Evolutionary conservation across 2,329 filamentous ascomycete species (phyloP).

Genomic region (Amphichorda felina): DNA sequence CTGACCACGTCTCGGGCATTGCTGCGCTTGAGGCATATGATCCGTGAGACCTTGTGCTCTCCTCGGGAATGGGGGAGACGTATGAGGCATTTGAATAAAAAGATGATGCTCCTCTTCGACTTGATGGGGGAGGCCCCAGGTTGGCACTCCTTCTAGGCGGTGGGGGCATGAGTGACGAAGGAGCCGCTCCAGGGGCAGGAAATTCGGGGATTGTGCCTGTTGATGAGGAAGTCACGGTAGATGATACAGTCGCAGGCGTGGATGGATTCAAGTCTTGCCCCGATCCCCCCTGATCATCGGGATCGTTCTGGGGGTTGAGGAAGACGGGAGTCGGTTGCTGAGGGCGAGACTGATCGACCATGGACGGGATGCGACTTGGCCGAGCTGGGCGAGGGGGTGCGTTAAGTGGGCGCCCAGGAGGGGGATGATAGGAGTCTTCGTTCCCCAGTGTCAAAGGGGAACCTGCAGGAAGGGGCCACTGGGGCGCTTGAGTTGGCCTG

Average conservation of each 20-base stretch:
- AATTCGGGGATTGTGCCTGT: slow-evolving; percentile 49
- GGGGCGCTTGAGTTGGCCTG: slow-evolving; percentile 37
- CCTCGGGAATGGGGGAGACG: slow-evolving; percentile 67
- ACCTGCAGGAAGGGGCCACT: slow-evolving; percentile 38
- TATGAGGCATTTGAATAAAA: slow-evolving; percentile 55
- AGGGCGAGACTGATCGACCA: slow-evolving; percentile 41
- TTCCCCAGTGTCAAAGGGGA: slow-evolving; percentile 15
- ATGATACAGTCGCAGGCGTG: slow-evolving; percentile 34
- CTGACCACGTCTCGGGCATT: slow-evolving; percentile 58
- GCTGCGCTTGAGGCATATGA: slow-evolving; percentile 63
- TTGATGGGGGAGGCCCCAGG: slow-evolving; percentile 48
- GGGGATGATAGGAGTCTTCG: slow-evolving; percentile 30
- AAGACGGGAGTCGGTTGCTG: slow-evolving; percentile 46
- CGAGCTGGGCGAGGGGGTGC: slow-evolving; percentile 47
- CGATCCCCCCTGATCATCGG: slow-evolving; percentile 23
- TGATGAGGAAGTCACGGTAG: slow-evolving; percentile 39
- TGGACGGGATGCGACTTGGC: slow-evolving; percentile 46
- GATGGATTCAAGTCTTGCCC: slow-evolving; percentile 24
- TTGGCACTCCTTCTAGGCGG: slow-evolving; percentile 35
- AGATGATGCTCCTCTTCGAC: slow-evolving; percentile 47
- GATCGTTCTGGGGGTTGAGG: slow-evolving; percentile 11
- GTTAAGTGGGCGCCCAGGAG: slow-evolving; percentile 32
- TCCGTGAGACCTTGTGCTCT: slow-evolving; percentile 44
- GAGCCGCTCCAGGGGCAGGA: slow-evolving; percentile 24
- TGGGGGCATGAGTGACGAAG: slow-evolving; percentile 11